A percentile compares a stretch with the other conserved stretches of the same genome.
Evolutionary conservation across 2,329 filamentous ascomycete species (phyloP).

Genomic region (Pseudogymnoascus sp.): DNA sequence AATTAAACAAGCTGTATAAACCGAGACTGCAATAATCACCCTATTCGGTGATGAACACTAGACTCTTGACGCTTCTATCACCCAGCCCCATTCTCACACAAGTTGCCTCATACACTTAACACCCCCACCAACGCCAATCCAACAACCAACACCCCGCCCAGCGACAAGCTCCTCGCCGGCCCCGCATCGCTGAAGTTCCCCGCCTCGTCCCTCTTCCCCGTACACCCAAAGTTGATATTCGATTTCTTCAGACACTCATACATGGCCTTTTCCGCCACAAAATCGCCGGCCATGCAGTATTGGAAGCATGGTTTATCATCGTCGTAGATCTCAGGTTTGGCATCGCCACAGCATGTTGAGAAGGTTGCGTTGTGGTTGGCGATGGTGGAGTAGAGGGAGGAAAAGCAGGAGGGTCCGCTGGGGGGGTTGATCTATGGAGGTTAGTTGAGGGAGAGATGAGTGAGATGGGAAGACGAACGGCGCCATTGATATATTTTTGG

Average conservation of each 20-base stretch:
- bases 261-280: background rate
- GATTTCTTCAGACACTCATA: background rate
- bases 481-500: background rate
- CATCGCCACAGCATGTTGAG: background rate
- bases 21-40: background rate
- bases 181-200: background rate
- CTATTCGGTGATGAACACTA: too few relatives aligned
- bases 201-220: background rate
- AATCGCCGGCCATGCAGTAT: background rate
- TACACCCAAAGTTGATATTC: background rate
- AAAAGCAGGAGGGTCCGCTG: background rate
- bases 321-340: background rate
- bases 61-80: background rate
- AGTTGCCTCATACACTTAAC: background rate
- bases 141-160: background rate
- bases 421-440: background rate
- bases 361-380: background rate
- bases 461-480: background rate
- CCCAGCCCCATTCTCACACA: background rate
- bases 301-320: background rate
- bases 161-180: background rate
- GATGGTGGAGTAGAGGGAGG: background rate
- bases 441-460: background rate
- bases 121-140: background rate
- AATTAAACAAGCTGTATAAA: background rate